Evolutionary conservation across 2,329 filamentous ascomycete species (phyloP), one percentile per base, ranked within the genome.

Genomic region (Aspergillus felis): DNA sequence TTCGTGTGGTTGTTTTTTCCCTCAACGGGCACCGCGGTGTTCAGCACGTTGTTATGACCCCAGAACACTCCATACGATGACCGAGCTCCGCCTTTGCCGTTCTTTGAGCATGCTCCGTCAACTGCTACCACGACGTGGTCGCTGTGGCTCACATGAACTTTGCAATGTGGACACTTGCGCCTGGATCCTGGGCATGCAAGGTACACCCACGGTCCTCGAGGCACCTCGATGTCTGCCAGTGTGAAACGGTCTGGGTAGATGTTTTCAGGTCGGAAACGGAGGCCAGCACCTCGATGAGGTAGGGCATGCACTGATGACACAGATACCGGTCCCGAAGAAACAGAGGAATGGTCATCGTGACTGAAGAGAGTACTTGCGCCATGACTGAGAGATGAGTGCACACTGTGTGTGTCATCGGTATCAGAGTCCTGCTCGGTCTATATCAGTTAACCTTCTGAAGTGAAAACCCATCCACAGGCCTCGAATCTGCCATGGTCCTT

Each of bases 61-160:
- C 25, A n/a, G 4, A 47, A 59, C 1, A 54, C 28, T 2, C 54
- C 54, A 6, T 22, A 25, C 3, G 54, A 54, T 12, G 50, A 42
- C 3, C 22, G 46, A 3, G 50, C 54, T 20, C 35, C n/a, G 4
- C 5, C 2, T 5, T 27, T 44, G 6, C 53, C 57, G 32, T 58
- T 56, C 2, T 42, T 27, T 10, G 17, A 56, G 14, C 46, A 54
- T 10, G 35, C 53, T 1, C 56, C 56, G 17, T 55, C 50, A 12
- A 58, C 44, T 1, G 53, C 53, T 4, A 58, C 44, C 6, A 58
- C 32, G n/a, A 55, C 25, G 6, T n/a, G 44, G 20, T 38, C 22
- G 14, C 2, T 35, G 25, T 54, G 46, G 32, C 14, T 10, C 4
- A 12, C 29, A 17, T 50, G 47, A 12, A 17, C 17, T 9, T 44